Conservation (phyloP, 2,329 filamentous ascomycete species). For the Pseudocercospora eumusae region DNA sequence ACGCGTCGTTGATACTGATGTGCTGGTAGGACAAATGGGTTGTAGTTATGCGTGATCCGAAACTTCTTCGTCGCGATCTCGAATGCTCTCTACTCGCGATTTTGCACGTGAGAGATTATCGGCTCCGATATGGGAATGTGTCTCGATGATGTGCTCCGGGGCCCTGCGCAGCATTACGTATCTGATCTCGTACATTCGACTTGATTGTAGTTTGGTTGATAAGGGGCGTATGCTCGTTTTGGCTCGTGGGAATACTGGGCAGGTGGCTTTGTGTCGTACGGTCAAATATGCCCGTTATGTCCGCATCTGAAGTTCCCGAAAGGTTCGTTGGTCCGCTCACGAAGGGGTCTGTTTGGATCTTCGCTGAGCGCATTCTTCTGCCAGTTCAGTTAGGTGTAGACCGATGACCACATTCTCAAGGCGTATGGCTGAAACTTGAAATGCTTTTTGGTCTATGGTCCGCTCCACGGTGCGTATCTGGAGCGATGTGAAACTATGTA, state of each 20-base stretch:
- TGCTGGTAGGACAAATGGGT: neutral
- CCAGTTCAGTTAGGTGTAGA: neutral
- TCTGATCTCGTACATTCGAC: neutral
- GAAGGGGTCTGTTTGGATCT: neutral
- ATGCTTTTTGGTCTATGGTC: neutral
- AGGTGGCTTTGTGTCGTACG: neutral
- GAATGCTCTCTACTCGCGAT: neutral
- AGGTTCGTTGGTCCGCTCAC: neutral
- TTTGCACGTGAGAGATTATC: neutral
- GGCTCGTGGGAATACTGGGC: neutral
- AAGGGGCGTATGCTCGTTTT: neutral
- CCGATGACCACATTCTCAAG: neutral
- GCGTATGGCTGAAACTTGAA: neutral
- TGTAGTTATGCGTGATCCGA: neutral
- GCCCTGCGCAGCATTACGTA: neutral
- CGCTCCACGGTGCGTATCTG: neutral
- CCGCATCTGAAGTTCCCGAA: neutral
- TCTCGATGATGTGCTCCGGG: neutral
- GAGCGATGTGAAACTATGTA: constrained; percentile 3
- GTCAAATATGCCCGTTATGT: neutral
- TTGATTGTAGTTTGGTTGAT: neutral
- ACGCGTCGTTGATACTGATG: neutral
- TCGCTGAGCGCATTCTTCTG: neutral
- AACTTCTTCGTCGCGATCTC: neutral
- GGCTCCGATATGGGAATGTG: neutral